Evolutionary conservation across 306 rosid species (phyloP).

Genomic region (Quercus glauca): DNA sequence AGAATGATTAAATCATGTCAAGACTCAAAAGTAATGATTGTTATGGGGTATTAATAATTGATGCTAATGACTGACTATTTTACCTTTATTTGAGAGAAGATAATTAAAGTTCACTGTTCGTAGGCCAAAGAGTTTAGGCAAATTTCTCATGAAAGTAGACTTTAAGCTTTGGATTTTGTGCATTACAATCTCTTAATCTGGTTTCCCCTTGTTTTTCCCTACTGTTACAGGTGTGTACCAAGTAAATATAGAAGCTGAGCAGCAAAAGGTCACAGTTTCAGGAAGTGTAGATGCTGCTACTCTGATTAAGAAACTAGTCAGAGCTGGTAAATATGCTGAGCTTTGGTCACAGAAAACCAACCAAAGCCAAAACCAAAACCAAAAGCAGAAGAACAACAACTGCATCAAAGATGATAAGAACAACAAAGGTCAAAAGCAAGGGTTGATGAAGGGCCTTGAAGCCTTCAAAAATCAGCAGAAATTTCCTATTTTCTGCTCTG

Average conservation of each 20-base stretch:
- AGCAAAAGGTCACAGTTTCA: constrained; percentile 79
- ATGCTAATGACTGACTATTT: not conserved
- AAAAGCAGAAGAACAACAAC: constrained; percentile 34
- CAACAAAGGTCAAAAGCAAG: constrained; percentile 51
- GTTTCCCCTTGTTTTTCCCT: not conserved
- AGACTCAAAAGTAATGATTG: not conserved
- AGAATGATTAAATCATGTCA: not conserved
- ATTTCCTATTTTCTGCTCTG: constrained; percentile 45
- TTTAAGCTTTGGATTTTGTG: not conserved
- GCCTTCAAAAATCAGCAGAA: constrained; percentile 55
- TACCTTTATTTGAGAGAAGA: not conserved
- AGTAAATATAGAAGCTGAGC: constrained; percentile 74
- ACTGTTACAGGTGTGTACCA: constrained; percentile 65
- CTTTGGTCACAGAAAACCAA: constrained; percentile 61
- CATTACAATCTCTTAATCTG: not conserved
- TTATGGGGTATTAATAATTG: not conserved
- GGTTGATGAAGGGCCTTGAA: constrained; percentile 45
- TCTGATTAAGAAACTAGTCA: constrained; percentile 65
- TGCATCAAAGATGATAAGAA: constrained; percentile 50
- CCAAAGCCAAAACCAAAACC: constrained; percentile 51
- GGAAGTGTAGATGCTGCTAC: constrained; percentile 71
- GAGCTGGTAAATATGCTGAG: constrained; percentile 87
- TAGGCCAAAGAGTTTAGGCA: not conserved
- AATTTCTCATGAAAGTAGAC: not conserved
- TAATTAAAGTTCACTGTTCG: not conserved